Evolutionary conservation across 2,329 filamentous ascomycete species (phyloP).

Genomic region (Falciphora oryzae): DNA sequence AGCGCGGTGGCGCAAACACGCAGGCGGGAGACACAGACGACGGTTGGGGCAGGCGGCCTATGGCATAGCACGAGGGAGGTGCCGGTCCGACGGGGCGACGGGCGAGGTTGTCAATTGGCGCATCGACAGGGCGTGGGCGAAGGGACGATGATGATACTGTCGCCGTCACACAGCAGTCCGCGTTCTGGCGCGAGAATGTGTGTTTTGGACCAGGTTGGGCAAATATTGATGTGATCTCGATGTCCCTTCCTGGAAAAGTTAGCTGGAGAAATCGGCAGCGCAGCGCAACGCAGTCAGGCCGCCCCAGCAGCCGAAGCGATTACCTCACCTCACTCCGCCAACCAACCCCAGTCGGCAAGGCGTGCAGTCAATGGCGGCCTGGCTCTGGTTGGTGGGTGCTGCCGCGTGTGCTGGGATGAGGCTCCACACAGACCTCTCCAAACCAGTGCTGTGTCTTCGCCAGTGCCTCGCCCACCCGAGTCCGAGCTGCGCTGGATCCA

Average conservation of each 20-base stretch:
- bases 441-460: too few relatives aligned
- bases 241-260: neutral
- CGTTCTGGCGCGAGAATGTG: too few relatives aligned
- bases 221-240: neutral
- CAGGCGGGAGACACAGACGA: constrained; percentile 1
- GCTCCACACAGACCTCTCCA: neutral
- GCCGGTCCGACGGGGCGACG: neutral
- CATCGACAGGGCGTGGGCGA: neutral
- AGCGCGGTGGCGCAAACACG: constrained; percentile 7
- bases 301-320: neutral
- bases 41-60: neutral
- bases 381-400: too few relatives aligned
- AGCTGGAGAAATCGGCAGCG: neutral
- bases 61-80: constrained; percentile 8
- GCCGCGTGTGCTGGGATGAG: neutral
- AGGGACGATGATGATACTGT: neutral
- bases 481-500: neutral
- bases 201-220: neutral
- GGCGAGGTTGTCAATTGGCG: neutral
- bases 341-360: neutral
- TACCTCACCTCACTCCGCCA: neutral
- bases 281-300: neutral
- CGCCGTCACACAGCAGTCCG: neutral
- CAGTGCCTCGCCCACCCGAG: neutral
- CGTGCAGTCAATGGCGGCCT: too few relatives aligned